phyloP scores from a whole-genome alignment of 192 early-diverging fungal species.

The Podila epigama region DNA sequence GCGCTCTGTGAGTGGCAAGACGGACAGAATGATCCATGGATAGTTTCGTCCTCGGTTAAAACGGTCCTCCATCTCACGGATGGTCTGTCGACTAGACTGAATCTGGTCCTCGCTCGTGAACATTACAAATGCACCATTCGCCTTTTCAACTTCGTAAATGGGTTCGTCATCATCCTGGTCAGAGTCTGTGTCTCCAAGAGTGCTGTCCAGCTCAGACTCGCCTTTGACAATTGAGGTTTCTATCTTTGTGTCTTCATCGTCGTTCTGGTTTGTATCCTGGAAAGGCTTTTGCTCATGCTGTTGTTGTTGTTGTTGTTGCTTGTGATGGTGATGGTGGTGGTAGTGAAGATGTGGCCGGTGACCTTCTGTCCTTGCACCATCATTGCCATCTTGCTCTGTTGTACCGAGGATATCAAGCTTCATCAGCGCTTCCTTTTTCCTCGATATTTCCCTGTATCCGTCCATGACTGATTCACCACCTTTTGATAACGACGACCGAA shows the following conservation, averaged over 20 bases:
- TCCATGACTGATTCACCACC: not conserved
- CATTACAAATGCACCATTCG: conserved; percentile 56
- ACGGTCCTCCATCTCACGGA: conserved; percentile 68
- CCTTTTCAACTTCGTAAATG: conserved; percentile 14
- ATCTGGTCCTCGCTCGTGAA: conserved; percentile 61
- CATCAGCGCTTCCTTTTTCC: not conserved
- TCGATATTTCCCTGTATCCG: not conserved
- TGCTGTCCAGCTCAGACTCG: not conserved
- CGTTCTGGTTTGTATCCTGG: too few species aligned
- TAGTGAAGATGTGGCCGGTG: not conserved
- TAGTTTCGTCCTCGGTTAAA: conserved; percentile 72
- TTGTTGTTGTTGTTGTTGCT: not conserved
- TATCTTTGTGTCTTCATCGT: too few species aligned
- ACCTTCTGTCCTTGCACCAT: not conserved
- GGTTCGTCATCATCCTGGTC: too few species aligned
- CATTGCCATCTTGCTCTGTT: not conserved
- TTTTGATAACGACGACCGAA: not conserved
- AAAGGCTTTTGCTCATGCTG: too few species aligned
- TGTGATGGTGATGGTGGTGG: not conserved
- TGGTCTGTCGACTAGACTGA: conserved; percentile 50
- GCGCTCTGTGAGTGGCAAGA: conserved; percentile 63
- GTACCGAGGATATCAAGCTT: not conserved
- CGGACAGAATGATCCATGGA: conserved; percentile 78
- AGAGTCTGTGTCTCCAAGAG: too few species aligned
- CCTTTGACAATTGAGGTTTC: too few species aligned